These are phyloP conservation scores for Diaporthe helianthi DNA, from an alignment of 2,329 filamentous ascomycete genomes.

Conservation along the genomic window DNA sequence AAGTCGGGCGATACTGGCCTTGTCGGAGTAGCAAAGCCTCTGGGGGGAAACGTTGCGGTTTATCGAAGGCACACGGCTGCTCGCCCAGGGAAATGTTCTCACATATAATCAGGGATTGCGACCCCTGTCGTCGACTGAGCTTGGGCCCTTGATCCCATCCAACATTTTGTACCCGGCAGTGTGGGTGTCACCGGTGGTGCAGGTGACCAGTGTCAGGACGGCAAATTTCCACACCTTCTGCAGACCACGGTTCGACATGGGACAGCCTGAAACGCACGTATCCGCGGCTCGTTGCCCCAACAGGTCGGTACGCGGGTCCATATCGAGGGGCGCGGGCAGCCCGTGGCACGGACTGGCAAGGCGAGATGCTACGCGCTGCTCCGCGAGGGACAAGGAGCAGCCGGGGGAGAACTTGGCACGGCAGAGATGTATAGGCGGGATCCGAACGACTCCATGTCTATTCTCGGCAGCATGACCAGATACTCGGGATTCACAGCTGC, in stretches of 20 bases:
- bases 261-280: slow-evolving; percentile 20
- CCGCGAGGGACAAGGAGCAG: neutral
- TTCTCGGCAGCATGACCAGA: neutral
- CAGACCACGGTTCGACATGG: slow-evolving; percentile 31
- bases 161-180: slow-evolving; percentile 17
- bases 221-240: slow-evolving; percentile 28
- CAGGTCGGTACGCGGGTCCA: neutral
- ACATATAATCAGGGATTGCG: slow-evolving; percentile 28
- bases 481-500: slow-evolving; percentile 14
- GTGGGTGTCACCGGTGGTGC: slow-evolving; percentile 28
- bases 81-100: slow-evolving; percentile 6
- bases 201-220: slow-evolving; percentile 20
- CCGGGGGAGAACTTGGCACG: neutral
- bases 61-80: slow-evolving; percentile 11
- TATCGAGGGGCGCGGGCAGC: slow-evolving; percentile 5
- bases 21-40: neutral
- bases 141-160: slow-evolving; percentile 27
- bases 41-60: neutral
- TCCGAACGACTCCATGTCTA: neutral
- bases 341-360: slow-evolving; percentile 14
- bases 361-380: slow-evolving; percentile 3
- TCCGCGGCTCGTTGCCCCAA: slow-evolving; percentile 16
- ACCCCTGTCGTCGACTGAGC: slow-evolving; percentile 30
- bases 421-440: neutral
- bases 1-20: neutral